These are phyloP conservation scores for Colletotrichum caudatum DNA, from an alignment of 2,329 filamentous ascomycete genomes.

Conservation along the genomic window DNA sequence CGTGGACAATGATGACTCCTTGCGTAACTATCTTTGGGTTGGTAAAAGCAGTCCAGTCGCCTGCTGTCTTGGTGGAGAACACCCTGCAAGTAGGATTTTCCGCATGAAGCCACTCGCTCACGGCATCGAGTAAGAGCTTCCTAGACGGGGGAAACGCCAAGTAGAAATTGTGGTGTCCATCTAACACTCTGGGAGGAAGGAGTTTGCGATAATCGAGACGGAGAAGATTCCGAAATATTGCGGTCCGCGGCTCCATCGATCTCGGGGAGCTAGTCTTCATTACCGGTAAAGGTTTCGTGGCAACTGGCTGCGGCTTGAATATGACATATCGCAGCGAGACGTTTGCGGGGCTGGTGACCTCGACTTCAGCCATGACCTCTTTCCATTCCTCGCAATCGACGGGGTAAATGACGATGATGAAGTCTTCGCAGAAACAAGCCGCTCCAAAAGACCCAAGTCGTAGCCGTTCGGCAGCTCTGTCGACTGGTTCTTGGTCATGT, in stretches of 20 bases:
- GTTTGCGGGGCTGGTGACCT: conserved; percentile 31
- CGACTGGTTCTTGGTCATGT: conserved; percentile 42
- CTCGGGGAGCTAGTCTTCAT: background rate
- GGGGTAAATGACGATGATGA: conserved; percentile 57
- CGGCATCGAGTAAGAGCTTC: conserved; percentile 50
- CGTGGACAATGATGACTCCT: conserved; percentile 59
- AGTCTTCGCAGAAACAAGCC: conserved; percentile 48
- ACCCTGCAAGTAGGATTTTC: conserved; percentile 57
- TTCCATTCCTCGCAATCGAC: conserved; percentile 52
- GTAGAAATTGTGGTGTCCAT: conserved; percentile 56
- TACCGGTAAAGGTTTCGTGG: conserved; percentile 21
- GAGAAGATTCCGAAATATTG: conserved; percentile 48
- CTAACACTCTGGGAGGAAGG: conserved; percentile 32
- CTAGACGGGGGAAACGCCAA: conserved; percentile 61
- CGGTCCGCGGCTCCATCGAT: conserved; percentile 1
- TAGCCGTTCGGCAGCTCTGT: conserved; percentile 51
- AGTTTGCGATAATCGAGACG: conserved; percentile 51
- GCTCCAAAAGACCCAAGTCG: conserved; percentile 52
- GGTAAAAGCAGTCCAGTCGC: conserved; percentile 62
- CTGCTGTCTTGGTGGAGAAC: conserved; percentile 54
- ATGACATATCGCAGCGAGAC: conserved; percentile 53
- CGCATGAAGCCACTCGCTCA: conserved; percentile 59
- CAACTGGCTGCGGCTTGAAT: conserved; percentile 48
- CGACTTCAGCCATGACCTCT: conserved; percentile 40
- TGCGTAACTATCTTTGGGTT: conserved; percentile 42